A percentile compares a stretch with the other conserved stretches of the same genome.
These are phyloP conservation scores for Vicia sativa DNA, from an alignment of 306 rosid genomes.

Conservation along the genomic window DNA sequence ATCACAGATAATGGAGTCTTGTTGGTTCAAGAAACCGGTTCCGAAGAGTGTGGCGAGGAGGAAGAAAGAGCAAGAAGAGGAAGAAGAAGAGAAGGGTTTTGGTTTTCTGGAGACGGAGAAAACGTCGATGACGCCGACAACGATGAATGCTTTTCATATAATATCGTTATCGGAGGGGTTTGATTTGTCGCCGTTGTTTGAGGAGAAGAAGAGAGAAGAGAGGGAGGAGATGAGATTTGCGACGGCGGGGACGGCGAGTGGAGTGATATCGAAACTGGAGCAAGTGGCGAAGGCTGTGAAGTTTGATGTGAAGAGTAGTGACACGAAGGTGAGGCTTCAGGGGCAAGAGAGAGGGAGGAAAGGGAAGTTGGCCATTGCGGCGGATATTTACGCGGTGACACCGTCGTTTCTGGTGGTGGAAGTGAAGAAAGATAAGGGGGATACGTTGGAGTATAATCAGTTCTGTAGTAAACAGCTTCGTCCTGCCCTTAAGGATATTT, in stretches of 20 bases:
- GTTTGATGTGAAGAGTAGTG: conserved; percentile 75
- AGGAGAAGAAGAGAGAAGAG: conserved; percentile 81
- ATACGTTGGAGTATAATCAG: conserved; percentile 82
- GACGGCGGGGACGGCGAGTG: conserved; percentile 77
- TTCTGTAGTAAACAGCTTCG: conserved; percentile 93
- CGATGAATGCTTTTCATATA: conserved; percentile 86
- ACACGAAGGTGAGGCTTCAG: conserved; percentile 67
- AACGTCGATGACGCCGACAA: conserved; percentile 36
- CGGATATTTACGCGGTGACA: conserved; percentile 75
- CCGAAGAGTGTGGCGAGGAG: conserved; percentile 44
- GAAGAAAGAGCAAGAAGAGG: conserved; percentile 43
- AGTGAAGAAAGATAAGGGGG: conserved; percentile 88
- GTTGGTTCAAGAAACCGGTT: conserved; percentile 73
- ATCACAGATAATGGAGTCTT: conserved; percentile 60
- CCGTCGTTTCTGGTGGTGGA: conserved; percentile 86
- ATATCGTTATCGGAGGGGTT: conserved; percentile 80
- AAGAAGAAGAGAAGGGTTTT: conserved; percentile 39
- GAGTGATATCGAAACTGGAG: conserved; percentile 81
- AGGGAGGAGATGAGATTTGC: conserved; percentile 88
- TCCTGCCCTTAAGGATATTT: conserved; percentile 88
- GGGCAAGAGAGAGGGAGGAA: conserved; percentile 75
- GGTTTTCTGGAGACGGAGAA: conserved; percentile 38
- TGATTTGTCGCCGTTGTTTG: conserved; percentile 81
- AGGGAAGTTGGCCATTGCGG: conserved; percentile 77
- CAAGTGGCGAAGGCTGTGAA: conserved; percentile 72